Percentiles rank a stretch among this genome's conserved stretches.
These are phyloP conservation scores for Puccinia polysora DNA, from an alignment of 1,284 basidiomycete genomes.

Conservation along the genomic window DNA sequence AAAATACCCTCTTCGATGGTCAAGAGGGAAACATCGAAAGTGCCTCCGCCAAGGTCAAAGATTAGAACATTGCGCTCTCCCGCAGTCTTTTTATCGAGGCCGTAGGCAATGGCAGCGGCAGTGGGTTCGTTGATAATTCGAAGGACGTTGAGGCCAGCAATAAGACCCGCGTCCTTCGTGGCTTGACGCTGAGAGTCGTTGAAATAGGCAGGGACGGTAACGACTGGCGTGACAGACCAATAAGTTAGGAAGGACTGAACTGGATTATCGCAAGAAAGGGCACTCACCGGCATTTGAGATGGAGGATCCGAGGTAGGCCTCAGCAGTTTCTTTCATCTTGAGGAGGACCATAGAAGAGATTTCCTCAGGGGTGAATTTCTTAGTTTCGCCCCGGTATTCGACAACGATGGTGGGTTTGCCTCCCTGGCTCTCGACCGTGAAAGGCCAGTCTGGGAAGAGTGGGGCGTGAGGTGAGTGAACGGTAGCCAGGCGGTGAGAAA, in stretches of 20 bases:
- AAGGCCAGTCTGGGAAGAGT: constrained; percentile 60
- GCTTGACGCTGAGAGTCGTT: constrained; percentile 95
- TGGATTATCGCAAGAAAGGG: neutral
- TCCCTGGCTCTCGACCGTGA: constrained; percentile 73
- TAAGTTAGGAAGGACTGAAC: neutral
- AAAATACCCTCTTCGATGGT: constrained; percentile 99
- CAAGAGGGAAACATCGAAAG: constrained; percentile 96
- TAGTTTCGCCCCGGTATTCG: constrained; percentile 54
- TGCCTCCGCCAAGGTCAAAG: constrained; percentile 98
- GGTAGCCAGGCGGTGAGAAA: neutral
- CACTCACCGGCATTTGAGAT: constrained; percentile 77
- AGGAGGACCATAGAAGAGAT: constrained; percentile 93
- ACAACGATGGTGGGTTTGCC: constrained; percentile 82
- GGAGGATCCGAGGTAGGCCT: constrained; percentile 87
- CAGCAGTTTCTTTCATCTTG: constrained; percentile 98
- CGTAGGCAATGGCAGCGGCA: constrained; percentile 89
- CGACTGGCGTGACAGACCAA: constrained; percentile 57
- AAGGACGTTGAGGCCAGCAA: constrained; percentile 83
- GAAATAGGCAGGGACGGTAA: constrained; percentile 88
- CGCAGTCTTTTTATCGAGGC: constrained; percentile 74
- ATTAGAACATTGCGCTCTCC: constrained; percentile 91
- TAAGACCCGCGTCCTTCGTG: constrained; percentile 87
- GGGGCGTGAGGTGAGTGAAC: neutral
- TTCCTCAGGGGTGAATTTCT: constrained; percentile 72
- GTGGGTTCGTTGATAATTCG: constrained; percentile 97